phyloP scores from a whole-genome alignment of 2,329 filamentous ascomycete genomes.

The Ceratocystis alfenasii region DNA sequence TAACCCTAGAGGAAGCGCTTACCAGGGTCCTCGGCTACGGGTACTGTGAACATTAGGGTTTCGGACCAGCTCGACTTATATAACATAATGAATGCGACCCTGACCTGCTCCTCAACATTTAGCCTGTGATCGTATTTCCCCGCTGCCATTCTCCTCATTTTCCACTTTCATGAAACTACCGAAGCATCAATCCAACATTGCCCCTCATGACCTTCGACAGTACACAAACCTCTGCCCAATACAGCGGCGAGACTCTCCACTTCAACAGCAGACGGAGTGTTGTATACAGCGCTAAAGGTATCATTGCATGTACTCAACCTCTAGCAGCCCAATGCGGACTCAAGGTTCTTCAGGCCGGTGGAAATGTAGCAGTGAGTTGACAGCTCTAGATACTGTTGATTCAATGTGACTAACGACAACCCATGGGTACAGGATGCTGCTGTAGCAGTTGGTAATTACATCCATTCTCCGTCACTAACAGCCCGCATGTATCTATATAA shows the following conservation, averaged over 20 bases:
- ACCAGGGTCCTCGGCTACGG: neutral
- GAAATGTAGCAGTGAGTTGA: conserved; percentile 74
- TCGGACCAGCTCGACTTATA: conserved; percentile 2
- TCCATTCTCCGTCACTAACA: neutral
- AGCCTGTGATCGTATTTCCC: neutral
- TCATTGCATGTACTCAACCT: conserved; percentile 81
- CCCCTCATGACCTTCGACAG: neutral
- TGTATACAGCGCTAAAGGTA: conserved; percentile 84
- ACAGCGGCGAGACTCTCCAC: neutral
- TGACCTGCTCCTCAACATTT: neutral
- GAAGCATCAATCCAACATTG: neutral
- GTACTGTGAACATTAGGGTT: neutral
- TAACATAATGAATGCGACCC: neutral
- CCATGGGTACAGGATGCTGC: conserved; percentile 65
- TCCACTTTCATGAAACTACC: neutral
- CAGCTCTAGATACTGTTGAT: neutral
- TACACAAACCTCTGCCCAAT: neutral
- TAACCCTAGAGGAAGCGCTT: neutral
- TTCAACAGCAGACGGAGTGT: conserved; percentile 54
- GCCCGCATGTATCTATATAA: neutral
- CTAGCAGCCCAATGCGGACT: conserved; percentile 81
- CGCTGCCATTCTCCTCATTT: neutral
- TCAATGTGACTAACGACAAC: conserved; percentile 1
- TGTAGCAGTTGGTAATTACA: conserved; percentile 63
- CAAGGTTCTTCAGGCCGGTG: conserved; percentile 70